phyloP scores from a whole-genome alignment of 2,329 filamentous ascomycete genomes.

The Exophiala viscosa region DNA sequence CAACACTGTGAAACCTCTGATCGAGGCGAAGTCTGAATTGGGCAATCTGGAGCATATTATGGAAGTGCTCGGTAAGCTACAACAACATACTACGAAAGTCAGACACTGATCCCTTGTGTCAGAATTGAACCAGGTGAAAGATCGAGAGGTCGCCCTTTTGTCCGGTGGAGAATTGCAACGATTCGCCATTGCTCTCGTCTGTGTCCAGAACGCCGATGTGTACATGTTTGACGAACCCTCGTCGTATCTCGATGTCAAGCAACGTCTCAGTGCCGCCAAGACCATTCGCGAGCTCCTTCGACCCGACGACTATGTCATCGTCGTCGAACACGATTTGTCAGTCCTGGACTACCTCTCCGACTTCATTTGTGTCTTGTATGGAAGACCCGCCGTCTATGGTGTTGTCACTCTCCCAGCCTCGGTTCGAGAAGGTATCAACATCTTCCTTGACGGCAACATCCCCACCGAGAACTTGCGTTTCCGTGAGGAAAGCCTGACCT shows the following conservation, averaged over 20 bases:
- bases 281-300: constrained; percentile 89
- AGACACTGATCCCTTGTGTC: constrained; percentile 31
- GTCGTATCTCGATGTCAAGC: constrained; percentile 98
- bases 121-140: constrained; percentile 82
- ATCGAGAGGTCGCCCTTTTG: constrained; percentile 83
- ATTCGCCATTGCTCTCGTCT: constrained; percentile 94
- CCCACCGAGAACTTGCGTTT: constrained; percentile 98
- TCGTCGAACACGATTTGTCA: constrained; percentile 98
- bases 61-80: constrained; percentile 62
- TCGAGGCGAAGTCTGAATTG: constrained; percentile 72
- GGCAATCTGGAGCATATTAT: constrained; percentile 78
- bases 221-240: constrained; percentile 99
- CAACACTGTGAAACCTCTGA: constrained; percentile 73
- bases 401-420: constrained; percentile 94
- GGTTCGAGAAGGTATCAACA: constrained; percentile 98
- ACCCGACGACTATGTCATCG: constrained; percentile 91
- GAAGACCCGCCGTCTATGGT: constrained; percentile 91
- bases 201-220: constrained; percentile 92
- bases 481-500: constrained; percentile 93
- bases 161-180: constrained; percentile 98
- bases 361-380: constrained; percentile 96
- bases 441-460: constrained; percentile 97
- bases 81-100: background rate
- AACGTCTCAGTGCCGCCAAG: constrained; percentile 85
- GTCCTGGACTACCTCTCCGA: constrained; percentile 98